These are phyloP conservation scores for Colletotrichum scovillei DNA, from an alignment of 2,329 filamentous ascomycete species.

Conservation along the genomic window DNA sequence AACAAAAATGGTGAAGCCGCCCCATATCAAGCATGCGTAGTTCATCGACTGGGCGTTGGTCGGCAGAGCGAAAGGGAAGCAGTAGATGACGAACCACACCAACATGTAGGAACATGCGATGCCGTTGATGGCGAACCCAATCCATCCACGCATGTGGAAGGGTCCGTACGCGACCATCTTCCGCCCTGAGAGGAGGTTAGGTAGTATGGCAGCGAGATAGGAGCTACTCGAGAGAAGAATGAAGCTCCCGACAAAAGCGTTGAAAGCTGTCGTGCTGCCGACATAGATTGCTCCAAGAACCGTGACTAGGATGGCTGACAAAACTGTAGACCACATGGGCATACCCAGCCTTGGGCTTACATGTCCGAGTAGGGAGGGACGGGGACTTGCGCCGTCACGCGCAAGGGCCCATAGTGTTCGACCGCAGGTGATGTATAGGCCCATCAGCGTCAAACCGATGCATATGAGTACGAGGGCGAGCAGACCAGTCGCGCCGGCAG, in stretches of 20 bases:
- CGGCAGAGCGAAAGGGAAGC: constrained; percentile 64
- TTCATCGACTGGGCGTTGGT: constrained; percentile 63
- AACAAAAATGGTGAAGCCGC: constrained; percentile 52
- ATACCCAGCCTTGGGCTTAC: constrained; percentile 46
- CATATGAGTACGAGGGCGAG: constrained; percentile 54
- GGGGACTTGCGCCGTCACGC: constrained; percentile 51
- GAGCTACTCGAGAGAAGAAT: constrained; percentile 57
- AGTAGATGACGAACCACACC: constrained; percentile 72
- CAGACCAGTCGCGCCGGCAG: constrained; percentile 61
- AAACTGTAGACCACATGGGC: constrained; percentile 60
- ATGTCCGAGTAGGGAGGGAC: constrained; percentile 42
- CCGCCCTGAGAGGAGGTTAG: constrained; percentile 59
- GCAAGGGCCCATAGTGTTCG: constrained; percentile 55
- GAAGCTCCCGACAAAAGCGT: constrained; percentile 69
- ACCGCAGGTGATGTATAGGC: constrained; percentile 51
- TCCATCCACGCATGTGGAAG: constrained; percentile 62
- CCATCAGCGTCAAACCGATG: constrained; percentile 49
- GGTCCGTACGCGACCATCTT: constrained; percentile 60
- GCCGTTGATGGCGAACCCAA: constrained; percentile 63
- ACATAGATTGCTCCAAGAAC: constrained; percentile 74
- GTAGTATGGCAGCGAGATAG: constrained; percentile 73
- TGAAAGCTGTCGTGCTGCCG: constrained; percentile 74
- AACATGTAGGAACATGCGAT: constrained; percentile 68
- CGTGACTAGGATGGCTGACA: constrained; percentile 56
- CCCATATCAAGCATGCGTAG: constrained; percentile 58